These are phyloP conservation scores for Bruguiera parviflora DNA, from an alignment of 345 rosid species.

Conservation along the genomic window DNA sequence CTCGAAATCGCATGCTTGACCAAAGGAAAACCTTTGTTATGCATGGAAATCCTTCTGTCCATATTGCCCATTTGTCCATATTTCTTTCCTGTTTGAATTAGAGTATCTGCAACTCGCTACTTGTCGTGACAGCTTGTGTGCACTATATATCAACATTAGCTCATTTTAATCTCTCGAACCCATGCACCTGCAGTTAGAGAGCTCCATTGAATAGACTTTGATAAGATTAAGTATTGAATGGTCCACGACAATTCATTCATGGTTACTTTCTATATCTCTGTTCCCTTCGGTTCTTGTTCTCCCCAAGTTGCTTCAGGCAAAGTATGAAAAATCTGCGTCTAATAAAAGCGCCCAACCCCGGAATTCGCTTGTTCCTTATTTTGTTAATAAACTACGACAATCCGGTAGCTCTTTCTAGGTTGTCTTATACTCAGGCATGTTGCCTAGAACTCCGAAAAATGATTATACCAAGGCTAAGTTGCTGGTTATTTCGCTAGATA, in stretches of 20 bases:
- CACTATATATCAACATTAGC: constrained; percentile 32
- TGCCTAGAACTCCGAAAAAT: no score
- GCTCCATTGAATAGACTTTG: constrained; percentile 19
- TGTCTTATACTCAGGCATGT: no score
- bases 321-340: no score
- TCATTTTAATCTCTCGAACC: constrained; percentile 30
- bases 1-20: constrained; percentile 28
- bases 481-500: no score
- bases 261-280: not conserved
- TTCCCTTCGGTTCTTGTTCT: not conserved
- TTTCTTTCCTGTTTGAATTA: constrained; percentile 25
- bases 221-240: constrained; percentile 24
- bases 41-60: constrained; percentile 29
- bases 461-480: no score
- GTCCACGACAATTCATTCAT: not conserved
- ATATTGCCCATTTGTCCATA: constrained; percentile 17
- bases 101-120: constrained; percentile 36
- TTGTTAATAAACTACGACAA: no score
- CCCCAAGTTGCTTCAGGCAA: no score
- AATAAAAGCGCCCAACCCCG: no score
- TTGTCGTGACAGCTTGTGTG: constrained; percentile 39
- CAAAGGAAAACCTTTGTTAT: constrained; percentile 30
- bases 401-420: no score
- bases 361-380: no score
- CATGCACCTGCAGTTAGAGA: constrained; percentile 24